phyloP scores from a whole-genome alignment of 2,329 filamentous ascomycete species.

The Aspergillus ochraceus region DNA sequence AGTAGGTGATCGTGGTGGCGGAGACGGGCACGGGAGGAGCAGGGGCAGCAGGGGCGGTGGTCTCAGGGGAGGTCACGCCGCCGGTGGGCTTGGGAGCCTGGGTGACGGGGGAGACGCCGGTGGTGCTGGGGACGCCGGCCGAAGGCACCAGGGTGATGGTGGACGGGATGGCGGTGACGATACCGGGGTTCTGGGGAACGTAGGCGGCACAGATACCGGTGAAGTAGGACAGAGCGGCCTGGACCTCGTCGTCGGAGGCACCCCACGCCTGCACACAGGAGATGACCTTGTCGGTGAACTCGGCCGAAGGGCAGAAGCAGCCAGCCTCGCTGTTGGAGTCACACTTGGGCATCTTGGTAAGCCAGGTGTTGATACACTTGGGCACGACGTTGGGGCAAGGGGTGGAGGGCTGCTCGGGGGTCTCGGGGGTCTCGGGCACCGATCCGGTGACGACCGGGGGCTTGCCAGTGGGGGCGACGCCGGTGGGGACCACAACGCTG shows the following conservation, averaged over 20 bases:
- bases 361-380: slow-evolving; percentile 88
- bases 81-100: slow-evolving; percentile 15
- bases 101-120: slow-evolving; percentile 40
- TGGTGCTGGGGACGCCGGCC: slow-evolving; percentile 36
- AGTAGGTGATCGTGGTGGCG: slow-evolving; percentile 44
- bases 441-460: slow-evolving; percentile 7
- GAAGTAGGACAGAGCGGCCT: slow-evolving; percentile 76
- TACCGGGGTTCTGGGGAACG: slow-evolving; percentile 75
- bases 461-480: slow-evolving; percentile 5
- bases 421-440: slow-evolving; percentile 22
- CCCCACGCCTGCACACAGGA: slow-evolving; percentile 78
- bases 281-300: slow-evolving; percentile 78
- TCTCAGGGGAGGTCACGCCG: slow-evolving; percentile 16
- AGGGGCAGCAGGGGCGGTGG: slow-evolving; percentile 22
- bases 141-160: slow-evolving; percentile 55
- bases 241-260: slow-evolving; percentile 63
- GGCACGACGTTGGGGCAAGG: slow-evolving; percentile 71
- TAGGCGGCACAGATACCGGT: slow-evolving; percentile 84
- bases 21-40: slow-evolving; percentile 32
- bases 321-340: slow-evolving; percentile 75
- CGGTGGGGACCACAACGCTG: slow-evolving; percentile 10
- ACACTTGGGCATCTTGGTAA: slow-evolving; percentile 68
- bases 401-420: slow-evolving; percentile 29
- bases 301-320: slow-evolving; percentile 82
- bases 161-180: slow-evolving; percentile 72